A percentile compares a stretch with the other conserved stretches of the same genome.
Evolutionary conservation across 73 alveolate species (phyloP).

Genomic region (Paramecium sonneborni): DNA sequence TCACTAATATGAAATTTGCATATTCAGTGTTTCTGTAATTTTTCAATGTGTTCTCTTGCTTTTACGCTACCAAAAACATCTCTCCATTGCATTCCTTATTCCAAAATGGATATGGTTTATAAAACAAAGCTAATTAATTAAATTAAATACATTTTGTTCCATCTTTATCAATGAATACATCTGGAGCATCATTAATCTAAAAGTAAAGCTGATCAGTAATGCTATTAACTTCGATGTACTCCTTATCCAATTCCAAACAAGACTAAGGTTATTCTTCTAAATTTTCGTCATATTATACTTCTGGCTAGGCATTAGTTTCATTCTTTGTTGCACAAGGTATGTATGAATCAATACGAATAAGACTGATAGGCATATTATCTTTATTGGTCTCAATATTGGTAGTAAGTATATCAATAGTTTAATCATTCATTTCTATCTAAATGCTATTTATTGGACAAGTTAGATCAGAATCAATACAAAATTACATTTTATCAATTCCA

Average conservation of each 20-base stretch:
- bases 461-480: neutral
- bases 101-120: conserved; percentile 28
- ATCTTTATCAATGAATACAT: neutral
- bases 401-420: neutral
- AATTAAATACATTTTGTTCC: neutral
- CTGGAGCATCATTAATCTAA: neutral
- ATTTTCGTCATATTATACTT: neutral
- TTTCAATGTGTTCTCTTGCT: neutral
- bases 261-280: neutral
- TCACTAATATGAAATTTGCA: neutral
- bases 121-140: neutral
- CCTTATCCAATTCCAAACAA: neutral
- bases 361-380: neutral
- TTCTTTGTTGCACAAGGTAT: conserved; percentile 4
- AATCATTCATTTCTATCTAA: neutral
- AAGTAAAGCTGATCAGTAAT: neutral
- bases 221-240: neutral
- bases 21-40: neutral
- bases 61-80: neutral
- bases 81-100: neutral
- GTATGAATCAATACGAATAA: conserved; percentile 14
- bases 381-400: neutral
- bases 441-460: conserved; percentile 8
- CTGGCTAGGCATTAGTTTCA: neutral
- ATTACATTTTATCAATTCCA: neutral